Conservation (phyloP, 164 flowering plant genomes). For the Chloranthus sessilifolius region DNA sequence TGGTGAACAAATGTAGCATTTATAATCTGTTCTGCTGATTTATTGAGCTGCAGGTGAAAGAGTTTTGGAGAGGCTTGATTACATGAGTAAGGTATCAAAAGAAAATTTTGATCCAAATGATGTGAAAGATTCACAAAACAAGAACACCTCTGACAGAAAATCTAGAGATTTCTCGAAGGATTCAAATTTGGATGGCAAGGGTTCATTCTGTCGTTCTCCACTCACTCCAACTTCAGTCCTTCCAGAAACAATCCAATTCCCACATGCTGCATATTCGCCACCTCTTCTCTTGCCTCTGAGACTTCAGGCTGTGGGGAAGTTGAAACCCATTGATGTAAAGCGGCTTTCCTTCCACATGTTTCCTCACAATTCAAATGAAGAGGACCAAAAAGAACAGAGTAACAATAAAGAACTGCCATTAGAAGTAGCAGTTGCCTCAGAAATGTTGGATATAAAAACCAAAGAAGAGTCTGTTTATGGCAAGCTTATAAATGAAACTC, state of each 20-base stretch:
- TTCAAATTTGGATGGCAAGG: conserved; percentile 26
- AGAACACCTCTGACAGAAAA: conserved; percentile 7
- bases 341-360: conserved; percentile 47
- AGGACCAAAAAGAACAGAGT: conserved; percentile 13
- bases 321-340: conserved; percentile 60
- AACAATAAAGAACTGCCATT: conserved; percentile 2
- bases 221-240: conserved; percentile 77
- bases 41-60: conserved; percentile 26
- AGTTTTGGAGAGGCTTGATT: conserved; percentile 41
- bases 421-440: not conserved
- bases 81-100: conserved; percentile 42
- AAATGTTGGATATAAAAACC: not conserved
- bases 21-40: not conserved
- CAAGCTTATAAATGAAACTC: conserved; percentile 7
- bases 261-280: conserved; percentile 29
- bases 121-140: conserved; percentile 37
- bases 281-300: conserved; percentile 43
- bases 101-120: conserved; percentile 55
- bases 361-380: conserved; percentile 24
- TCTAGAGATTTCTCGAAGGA: conserved; percentile 22
- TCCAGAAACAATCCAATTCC: conserved; percentile 25
- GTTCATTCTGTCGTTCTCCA: conserved; percentile 39
- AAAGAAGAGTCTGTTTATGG: too few species aligned
- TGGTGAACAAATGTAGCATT: not conserved
- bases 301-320: conserved; percentile 55